Percentiles rank a stretch among this genome's conserved stretches.
phyloP scores from a whole-genome alignment of 805 yeast species.

The Zygotorulaspora florentina region DNA sequence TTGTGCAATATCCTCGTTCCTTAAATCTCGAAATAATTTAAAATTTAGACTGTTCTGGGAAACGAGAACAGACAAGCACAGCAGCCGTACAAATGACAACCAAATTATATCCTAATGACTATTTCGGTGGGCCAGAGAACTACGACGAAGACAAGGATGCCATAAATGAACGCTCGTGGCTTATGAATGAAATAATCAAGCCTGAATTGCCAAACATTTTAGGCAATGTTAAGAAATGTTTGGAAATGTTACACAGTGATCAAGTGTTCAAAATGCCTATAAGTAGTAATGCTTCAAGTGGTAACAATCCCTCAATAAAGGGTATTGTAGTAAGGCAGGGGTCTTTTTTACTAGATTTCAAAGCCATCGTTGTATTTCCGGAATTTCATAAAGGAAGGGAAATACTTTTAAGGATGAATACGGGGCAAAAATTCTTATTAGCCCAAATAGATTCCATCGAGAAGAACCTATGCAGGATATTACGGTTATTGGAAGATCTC shows the following conservation, averaged over 20 bases:
- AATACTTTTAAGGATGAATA: constrained; percentile 37
- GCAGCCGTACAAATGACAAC: constrained; percentile 30
- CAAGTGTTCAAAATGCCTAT: constrained; percentile 54
- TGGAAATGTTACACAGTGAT: constrained; percentile 37
- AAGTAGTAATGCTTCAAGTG: constrained; percentile 18
- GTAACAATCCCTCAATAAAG: constrained; percentile 37
- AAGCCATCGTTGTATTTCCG: constrained; percentile 38
- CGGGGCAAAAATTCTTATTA: constrained; percentile 43
- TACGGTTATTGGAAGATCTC: constrained; percentile 41
- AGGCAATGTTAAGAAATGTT: constrained; percentile 42
- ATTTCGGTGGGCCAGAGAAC: constrained; percentile 19
- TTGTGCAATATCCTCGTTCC: too few relatives aligned
- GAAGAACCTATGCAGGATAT: constrained; percentile 18
- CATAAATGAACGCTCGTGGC: constrained; percentile 40
- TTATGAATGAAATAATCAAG: constrained; percentile 43
- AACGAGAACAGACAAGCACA: background rate
- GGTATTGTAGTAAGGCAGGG: constrained; percentile 59
- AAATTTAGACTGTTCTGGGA: background rate
- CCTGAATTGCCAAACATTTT: constrained; percentile 46
- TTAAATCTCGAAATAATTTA: background rate
- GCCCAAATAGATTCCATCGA: constrained; percentile 35
- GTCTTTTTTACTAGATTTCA: constrained; percentile 47
- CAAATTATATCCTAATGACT: constrained; percentile 32
- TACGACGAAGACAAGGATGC: constrained; percentile 10
- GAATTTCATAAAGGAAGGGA: constrained; percentile 40